A percentile compares a stretch with the other conserved stretches of the same genome.
Evolutionary conservation across 306 rosid genomes (phyloP).

Genomic region (Lablab purpureus): DNA sequence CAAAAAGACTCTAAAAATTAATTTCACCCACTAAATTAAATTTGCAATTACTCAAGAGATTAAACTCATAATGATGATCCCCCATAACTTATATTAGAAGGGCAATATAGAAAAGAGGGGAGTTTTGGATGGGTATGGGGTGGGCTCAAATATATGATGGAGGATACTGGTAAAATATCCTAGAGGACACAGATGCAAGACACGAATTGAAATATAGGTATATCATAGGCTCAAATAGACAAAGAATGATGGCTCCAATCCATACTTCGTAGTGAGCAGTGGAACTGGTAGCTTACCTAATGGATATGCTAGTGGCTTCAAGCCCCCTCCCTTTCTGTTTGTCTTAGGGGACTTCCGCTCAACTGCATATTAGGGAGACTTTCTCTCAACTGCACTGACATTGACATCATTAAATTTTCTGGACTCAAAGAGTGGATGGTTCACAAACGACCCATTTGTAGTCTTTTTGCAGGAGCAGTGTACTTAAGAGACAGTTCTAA

Average conservation of each 20-base stretch:
- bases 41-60: neutral
- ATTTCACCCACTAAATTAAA: no score
- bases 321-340: conserved; percentile 82
- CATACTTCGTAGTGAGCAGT: conserved; percentile 99
- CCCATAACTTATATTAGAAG: conserved; percentile 57
- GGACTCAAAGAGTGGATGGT: conserved; percentile 92
- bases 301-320: conserved; percentile 54
- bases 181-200: no score
- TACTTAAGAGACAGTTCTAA: no score
- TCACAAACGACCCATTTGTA: conserved; percentile 94
- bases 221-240: conserved; percentile 99
- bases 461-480: conserved; percentile 81
- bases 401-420: conserved; percentile 89
- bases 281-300: conserved; percentile 60
- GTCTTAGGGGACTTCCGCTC: conserved; percentile 95
- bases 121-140: conserved; percentile 99
- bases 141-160: conserved; percentile 99
- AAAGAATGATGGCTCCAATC: conserved; percentile 99
- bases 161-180: no score
- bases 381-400: conserved; percentile 88
- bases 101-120: conserved; percentile 99
- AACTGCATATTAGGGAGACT: conserved; percentile 97
- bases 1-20: no score
- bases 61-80: neutral
- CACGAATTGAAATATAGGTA: no score